A percentile compares a stretch with the other conserved stretches of the same genome.
Evolutionary conservation across 768 basidiomycete species (phyloP).

Genomic region (Cystobasidium ongulense): DNA sequence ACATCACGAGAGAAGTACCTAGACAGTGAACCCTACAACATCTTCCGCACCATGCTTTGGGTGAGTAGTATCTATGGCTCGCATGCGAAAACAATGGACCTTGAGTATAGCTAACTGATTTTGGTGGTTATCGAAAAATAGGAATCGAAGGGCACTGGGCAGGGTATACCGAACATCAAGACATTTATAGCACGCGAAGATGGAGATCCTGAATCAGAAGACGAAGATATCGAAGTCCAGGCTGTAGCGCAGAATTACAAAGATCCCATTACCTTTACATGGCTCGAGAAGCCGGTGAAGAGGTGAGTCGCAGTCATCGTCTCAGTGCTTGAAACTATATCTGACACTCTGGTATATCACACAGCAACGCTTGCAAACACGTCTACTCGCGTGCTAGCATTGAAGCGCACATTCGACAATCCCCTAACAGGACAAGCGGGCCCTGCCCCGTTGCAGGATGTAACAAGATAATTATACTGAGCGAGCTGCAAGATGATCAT

Average conservation of each 20-base stretch:
- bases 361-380: constrained; percentile 17
- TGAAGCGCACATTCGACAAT: background rate
- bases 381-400: constrained; percentile 16
- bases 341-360: background rate
- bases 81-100: background rate
- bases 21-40: background rate
- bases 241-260: constrained; percentile 14
- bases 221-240: constrained; percentile 23
- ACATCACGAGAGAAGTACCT: constrained; percentile 11
- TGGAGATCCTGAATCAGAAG: constrained; percentile 8
- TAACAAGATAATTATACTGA: constrained; percentile 7
- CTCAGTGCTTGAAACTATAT: background rate
- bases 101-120: background rate
- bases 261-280: constrained; percentile 17
- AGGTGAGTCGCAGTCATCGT: background rate
- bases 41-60: background rate
- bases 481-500: background rate
- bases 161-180: constrained; percentile 16
- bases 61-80: background rate
- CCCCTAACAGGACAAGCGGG: background rate
- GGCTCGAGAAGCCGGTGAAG: constrained; percentile 25
- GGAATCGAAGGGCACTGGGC: background rate
- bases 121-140: background rate
- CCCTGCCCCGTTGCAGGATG: constrained; percentile 18
- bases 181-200: constrained; percentile 17